Percentiles rank a stretch among this genome's conserved stretches.
phyloP scores from a whole-genome alignment of 2,329 filamentous ascomycete species.

The Macrophomina phaseolina region DNA sequence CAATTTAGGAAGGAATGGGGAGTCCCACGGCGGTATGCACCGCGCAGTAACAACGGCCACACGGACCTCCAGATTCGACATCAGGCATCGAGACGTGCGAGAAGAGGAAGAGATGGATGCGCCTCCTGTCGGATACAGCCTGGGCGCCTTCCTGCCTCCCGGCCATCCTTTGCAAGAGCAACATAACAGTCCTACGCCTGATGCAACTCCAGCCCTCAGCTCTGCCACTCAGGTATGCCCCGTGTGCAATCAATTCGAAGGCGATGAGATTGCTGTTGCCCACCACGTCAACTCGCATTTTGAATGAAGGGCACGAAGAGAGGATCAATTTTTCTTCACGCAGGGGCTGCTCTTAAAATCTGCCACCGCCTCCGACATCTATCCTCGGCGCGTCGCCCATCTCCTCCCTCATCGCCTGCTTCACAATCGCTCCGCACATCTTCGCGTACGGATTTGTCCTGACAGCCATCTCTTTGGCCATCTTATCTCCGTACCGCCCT shows the following conservation, averaged over 20 bases:
- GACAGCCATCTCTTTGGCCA: slow-evolving; percentile 63
- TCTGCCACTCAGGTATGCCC: slow-evolving; percentile 58
- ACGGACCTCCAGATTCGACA: slow-evolving; percentile 16
- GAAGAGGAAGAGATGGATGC: slow-evolving; percentile 23
- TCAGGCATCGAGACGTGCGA: slow-evolving; percentile 26
- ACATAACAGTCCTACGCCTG: slow-evolving; percentile 27
- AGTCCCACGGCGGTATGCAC: slow-evolving; percentile 10
- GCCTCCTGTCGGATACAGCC: slow-evolving; percentile 22
- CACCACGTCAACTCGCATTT: slow-evolving; percentile 70
- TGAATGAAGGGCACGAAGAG: slow-evolving; percentile 31
- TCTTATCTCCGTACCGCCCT: slow-evolving; percentile 61
- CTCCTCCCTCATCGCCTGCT: slow-evolving; percentile 64
- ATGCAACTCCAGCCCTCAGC: slow-evolving; percentile 30
- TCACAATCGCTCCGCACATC: slow-evolving; percentile 66
- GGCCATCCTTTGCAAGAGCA: slow-evolving; percentile 27
- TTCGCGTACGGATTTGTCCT: slow-evolving; percentile 68
- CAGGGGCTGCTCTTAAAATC: neutral
- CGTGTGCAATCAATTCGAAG: slow-evolving; percentile 69
- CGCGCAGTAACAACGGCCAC: neutral
- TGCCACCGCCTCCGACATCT: slow-evolving; percentile 24
- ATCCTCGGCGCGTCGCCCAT: slow-evolving; percentile 35
- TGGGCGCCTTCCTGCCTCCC: slow-evolving; percentile 22
- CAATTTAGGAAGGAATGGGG: slow-evolving; percentile 37
- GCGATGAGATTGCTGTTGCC: slow-evolving; percentile 70
- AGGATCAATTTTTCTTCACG: neutral